These are phyloP conservation scores for Xylariaceae sp. DNA, from an alignment of 2,329 filamentous ascomycete genomes.

Conservation along the genomic window DNA sequence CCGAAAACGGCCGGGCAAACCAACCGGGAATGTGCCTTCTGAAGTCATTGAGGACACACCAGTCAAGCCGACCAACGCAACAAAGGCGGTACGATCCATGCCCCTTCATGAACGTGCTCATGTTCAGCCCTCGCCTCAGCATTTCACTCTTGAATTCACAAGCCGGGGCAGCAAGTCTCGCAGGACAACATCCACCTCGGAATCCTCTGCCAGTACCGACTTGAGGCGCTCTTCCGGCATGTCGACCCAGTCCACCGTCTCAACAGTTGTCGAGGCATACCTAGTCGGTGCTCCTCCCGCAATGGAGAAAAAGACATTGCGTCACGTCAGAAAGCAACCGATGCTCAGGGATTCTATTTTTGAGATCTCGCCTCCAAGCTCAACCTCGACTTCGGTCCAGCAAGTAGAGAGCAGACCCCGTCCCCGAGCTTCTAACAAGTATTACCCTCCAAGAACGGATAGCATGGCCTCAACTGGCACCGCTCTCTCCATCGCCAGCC, in stretches of 20 bases:
- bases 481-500: constrained; percentile 47
- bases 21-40: constrained; percentile 26
- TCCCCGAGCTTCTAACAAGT: constrained; percentile 26
- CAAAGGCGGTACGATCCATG: constrained; percentile 45
- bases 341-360: constrained; percentile 38
- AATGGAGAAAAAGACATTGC: constrained; percentile 52
- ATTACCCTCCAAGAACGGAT: constrained; percentile 36
- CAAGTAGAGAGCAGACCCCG: constrained; percentile 29
- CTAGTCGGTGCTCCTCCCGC: constrained; percentile 49
- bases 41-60: constrained; percentile 46
- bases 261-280: constrained; percentile 56
- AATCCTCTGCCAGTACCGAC: constrained; percentile 41
- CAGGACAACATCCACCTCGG: constrained; percentile 33
- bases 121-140: constrained; percentile 34
- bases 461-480: constrained; percentile 49
- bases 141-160: constrained; percentile 25
- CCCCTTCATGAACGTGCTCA: constrained; percentile 42
- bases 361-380: constrained; percentile 40
- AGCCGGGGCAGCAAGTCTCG: constrained; percentile 27
- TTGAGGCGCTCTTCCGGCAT: constrained; percentile 49
- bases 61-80: constrained; percentile 49
- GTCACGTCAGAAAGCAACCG: constrained; percentile 56
- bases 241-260: constrained; percentile 51
- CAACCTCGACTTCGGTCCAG: constrained; percentile 39
- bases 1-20: constrained; percentile 40